Base-by-base conservation (phyloP, 306 rosid genomes). In the Betula pendula region DNA sequence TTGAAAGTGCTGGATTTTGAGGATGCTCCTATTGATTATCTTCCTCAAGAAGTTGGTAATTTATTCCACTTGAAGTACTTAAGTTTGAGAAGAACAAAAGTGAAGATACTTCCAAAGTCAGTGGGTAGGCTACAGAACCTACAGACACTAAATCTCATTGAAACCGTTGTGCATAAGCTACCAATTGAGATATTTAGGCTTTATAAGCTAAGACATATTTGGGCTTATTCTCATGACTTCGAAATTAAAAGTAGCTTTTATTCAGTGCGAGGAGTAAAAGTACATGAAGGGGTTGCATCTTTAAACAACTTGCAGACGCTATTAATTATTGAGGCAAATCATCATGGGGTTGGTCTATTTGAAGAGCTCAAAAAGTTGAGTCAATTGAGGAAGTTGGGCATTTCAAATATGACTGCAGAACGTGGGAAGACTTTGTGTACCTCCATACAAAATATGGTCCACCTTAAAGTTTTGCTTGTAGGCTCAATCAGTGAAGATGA, bases 251-350 rank as follows among this genome's bases (percentile, higher is more conserved):
- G 8, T 72, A 60, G 20, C 19, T 22, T 72, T 16, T 7, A 10
- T 11, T 53, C 68, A 2, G 1, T 52, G 40, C 56, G 25, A 52
- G 75, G 68, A 51, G 73, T 66, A 29, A 10, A 50, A 5, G 9
- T 76, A 51, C 56, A 76, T n/a, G 65, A 76, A 7, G 74, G 55
- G 55, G 24, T 76, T 24, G 80, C 74, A 22, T 27, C 47, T 42
- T 19, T 68, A 68, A 52, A 4, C 29, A 29, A 24, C 12, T 20
- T 76, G n/a, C 74, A 68, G n/a, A 52, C 14, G 3, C 68, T 68
- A 5, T 1, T 17, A 1, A 7, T 2, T 20, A 55, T 76, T 25
- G 68, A 76, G 47, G 44, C 44, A 47, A 67, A 60, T 16, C 20
- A 68, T 51, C 74, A 72, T 27, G 40, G 35, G 15, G 42, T n/a